Base-by-base conservation (phyloP, 495 filamentous ascomycete genomes). In the Penicillium steckii region DNA sequence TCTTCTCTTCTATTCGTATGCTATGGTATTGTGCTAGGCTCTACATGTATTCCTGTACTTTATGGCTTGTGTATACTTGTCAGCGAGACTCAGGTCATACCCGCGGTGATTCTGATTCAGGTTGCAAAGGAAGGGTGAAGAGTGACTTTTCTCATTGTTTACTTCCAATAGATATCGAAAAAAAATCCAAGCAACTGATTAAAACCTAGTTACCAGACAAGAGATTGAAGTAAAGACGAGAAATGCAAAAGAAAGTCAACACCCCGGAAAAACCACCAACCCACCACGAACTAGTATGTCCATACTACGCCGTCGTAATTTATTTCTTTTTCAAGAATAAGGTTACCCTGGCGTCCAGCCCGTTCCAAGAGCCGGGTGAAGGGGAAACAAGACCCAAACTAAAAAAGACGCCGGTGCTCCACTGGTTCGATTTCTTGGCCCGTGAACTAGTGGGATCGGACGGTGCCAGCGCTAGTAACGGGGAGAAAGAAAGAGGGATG, bases 1-100 rank as follows among this genome's bases (percentile, higher is more conserved):
- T 52, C 25, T 53, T 48, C 45, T 40, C 30, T 40, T 48, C 58
- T 44, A 49, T 59, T 25, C 53, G 50, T 50, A n/a, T n/a, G n/a
- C n/a, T n/a, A n/a, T n/a, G n/a, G n/a, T n/a, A n/a, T n/a, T n/a
- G n/a, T n/a, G n/a, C n/a, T n/a, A n/a, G n/a, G 52, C 58, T 37
- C 33, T 37, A 7, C 33, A 18, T 15, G 33, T 5, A 15, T n/a
- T 17, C n/a, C 15, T 19, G 3, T 17, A 8, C 33, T 19, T 8
- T 23, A 21, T n/a, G n/a, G n/a, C n/a, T n/a, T n/a, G n/a, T n/a
- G n/a, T n/a, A n/a, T n/a, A n/a, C n/a, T n/a, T n/a, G n/a, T n/a
- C n/a, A n/a, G n/a, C n/a, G n/a, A n/a, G n/a, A n/a, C n/a, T n/a
- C n/a, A n/a, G n/a, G n/a, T n/a, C n/a, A n/a, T n/a, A n/a, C n/a